These are phyloP conservation scores for Penicillium paxilli DNA, from an alignment of 495 filamentous ascomycete genomes.

Conservation along the genomic window DNA sequence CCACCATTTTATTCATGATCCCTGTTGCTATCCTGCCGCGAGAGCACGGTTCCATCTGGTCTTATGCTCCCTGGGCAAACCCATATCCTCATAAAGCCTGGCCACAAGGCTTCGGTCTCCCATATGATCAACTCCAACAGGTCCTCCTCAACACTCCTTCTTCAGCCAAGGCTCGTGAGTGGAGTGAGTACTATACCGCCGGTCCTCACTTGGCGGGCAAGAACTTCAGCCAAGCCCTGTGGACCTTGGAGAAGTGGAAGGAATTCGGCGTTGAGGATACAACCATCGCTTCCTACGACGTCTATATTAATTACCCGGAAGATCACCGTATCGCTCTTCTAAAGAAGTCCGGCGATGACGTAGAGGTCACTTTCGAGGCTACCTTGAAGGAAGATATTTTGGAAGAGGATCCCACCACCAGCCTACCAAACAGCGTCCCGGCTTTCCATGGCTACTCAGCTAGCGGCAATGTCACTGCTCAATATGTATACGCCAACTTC, in stretches of 20 bases:
- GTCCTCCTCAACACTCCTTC: conserved; percentile 73
- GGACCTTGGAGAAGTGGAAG: conserved; percentile 84
- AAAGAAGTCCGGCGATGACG: conserved; percentile 45
- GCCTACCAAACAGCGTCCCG: conserved; percentile 72
- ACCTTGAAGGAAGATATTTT: conserved; percentile 81
- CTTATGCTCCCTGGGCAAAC: conserved; percentile 43
- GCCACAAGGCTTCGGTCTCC: conserved; percentile 52
- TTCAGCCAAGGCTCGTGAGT: conserved; percentile 67
- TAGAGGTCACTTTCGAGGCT: conserved; percentile 72
- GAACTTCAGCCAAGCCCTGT: conserved; percentile 82
- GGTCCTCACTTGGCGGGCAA: conserved; percentile 88
- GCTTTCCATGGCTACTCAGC: conserved; percentile 97
- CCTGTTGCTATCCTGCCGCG: conserved; percentile 38
- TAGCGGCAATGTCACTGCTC: conserved; percentile 83
- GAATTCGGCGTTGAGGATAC: conserved; percentile 76
- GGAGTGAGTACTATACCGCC: conserved; percentile 88
- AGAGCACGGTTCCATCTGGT: conserved; percentile 40
- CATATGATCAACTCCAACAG: conserved; percentile 65
- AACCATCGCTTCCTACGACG: conserved; percentile 77
- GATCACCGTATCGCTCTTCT: conserved; percentile 78
- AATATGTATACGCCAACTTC: conserved; percentile 85
- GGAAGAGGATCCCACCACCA: conserved; percentile 78
- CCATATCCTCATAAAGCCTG: conserved; percentile 39
- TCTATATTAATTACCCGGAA: conserved; percentile 87
- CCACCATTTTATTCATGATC: conserved; percentile 62